Evolutionary conservation across 106 monocot species (phyloP).

Genomic region (Acorus gramineus): DNA sequence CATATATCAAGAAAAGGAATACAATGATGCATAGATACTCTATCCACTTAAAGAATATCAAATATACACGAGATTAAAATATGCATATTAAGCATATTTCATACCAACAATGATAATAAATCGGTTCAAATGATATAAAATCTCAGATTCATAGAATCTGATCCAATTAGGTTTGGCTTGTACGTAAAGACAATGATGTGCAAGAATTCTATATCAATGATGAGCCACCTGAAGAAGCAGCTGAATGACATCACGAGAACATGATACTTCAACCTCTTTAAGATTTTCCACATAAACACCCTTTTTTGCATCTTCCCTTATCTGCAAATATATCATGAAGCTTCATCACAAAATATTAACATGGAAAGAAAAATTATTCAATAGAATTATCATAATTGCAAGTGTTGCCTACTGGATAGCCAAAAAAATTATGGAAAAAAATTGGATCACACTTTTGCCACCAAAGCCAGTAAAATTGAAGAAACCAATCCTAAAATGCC

Average conservation of each 20-base stretch:
- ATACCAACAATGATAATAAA: too few species aligned
- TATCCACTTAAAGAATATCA: too few species aligned
- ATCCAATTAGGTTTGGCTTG: too few species aligned
- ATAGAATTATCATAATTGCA: not conserved
- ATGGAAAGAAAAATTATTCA: not conserved
- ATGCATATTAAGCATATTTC: too few species aligned
- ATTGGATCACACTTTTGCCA: not conserved
- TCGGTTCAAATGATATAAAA: too few species aligned
- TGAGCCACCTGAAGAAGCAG: conserved; percentile 70
- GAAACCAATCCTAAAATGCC: not conserved
- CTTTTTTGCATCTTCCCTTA: conserved; percentile 86
- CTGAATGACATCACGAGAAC: conserved; percentile 89
- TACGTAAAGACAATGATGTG: too few species aligned
- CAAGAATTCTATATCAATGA: not conserved
- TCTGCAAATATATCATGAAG: conserved; percentile 21
- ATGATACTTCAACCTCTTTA: conserved; percentile 73
- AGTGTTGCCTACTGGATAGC: not conserved
- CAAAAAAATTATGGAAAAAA: too few species aligned
- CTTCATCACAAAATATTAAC: not conserved
- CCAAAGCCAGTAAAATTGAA: not conserved
- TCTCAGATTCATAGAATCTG: too few species aligned
- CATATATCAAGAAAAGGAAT: too few species aligned
- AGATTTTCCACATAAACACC: conserved; percentile 93
- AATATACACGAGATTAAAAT: too few species aligned
- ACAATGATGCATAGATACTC: too few species aligned